Evolutionary conservation across 495 filamentous ascomycete genomes (phyloP).

Genomic region (Elasticomyces elasticus): DNA sequence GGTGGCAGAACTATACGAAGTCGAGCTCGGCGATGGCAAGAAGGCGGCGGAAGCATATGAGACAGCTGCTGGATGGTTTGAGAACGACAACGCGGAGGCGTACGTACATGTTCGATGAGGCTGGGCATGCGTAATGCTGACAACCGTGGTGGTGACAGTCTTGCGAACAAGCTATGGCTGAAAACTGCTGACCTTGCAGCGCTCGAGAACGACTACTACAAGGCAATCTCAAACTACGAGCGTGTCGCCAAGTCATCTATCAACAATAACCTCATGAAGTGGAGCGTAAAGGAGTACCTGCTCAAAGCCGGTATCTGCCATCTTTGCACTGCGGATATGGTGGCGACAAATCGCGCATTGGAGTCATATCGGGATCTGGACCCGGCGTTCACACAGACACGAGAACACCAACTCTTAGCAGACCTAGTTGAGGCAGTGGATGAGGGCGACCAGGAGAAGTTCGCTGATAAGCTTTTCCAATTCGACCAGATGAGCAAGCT

Average conservation of each 20-base stretch:
- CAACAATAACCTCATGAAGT: constrained; percentile 75
- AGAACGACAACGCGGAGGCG: constrained; percentile 76
- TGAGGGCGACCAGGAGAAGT: constrained; percentile 63
- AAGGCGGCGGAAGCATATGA: constrained; percentile 70
- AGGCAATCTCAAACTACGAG: constrained; percentile 71
- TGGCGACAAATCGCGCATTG: constrained; percentile 64
- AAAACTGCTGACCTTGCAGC: constrained; percentile 83
- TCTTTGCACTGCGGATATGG: constrained; percentile 47
- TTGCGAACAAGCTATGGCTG: constrained; percentile 82
- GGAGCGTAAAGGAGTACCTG: constrained; percentile 86
- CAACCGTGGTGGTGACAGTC: constrained; percentile 32
- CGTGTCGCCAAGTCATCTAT: constrained; percentile 46
- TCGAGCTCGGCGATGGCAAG: constrained; percentile 64
- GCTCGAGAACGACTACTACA: constrained; percentile 68
- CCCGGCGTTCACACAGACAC: constrained; percentile 57
- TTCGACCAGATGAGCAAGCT: constrained; percentile 84
- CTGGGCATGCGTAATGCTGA: neutral
- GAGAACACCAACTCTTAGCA: constrained; percentile 68
- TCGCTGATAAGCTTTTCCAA: constrained; percentile 75
- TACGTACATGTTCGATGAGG: constrained; percentile 35
- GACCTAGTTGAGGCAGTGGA: constrained; percentile 66
- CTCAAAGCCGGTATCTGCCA: constrained; percentile 68
- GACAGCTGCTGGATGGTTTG: constrained; percentile 75
- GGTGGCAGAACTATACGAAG: constrained; percentile 71
- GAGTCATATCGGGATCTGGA: constrained; percentile 77